Evolutionary conservation across 1,284 basidiomycete species (phyloP), one percentile per base, ranked within the genome.

Genomic region (Irpex sp.): DNA sequence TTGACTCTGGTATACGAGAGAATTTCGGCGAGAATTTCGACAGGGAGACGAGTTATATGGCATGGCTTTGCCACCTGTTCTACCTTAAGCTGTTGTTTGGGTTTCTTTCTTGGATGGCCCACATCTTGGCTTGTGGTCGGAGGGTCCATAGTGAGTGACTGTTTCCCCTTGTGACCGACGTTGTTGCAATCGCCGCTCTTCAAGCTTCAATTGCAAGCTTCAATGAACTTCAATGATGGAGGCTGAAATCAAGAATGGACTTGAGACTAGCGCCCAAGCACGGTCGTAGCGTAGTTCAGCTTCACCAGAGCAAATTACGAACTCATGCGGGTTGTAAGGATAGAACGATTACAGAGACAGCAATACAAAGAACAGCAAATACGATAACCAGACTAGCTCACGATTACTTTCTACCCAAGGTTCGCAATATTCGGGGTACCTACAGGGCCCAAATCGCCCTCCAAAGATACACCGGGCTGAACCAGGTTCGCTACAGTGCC

Each of bases 401-500:
- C 15, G 8, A 43, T 11, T 19, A 19, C 17, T 31, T 5, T 35
- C 70, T 64, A 75, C 33, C 70, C 68, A 39, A 76, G 63, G 61
- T 68, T 67, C 21, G 70, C 73, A 59, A 75, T 68, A 54, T 63
- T 72, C 8, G 74, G 74, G 1, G 70, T 71, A 15, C 65, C 65
- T 13, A 74, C 63, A 35, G 76, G 77, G 3, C 77, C 77, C 62
- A 61, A 61, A 15, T 74, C 76, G 7, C 74, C 74, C 26, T 76
- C 76, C 59, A 70, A 53, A 5, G 71, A 51, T 3, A 69, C 63
- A 1, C 66, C 71, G 7, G 66, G 69, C 50, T 75, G 77, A 8
- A 89, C 86, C 68, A 86, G 84, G 57, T 68, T 81, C 15, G 81
- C 77, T 5, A 81, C 70, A 31, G 83, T 78, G 4, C 83, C 80